Evolutionary conservation across 306 rosid genomes (phyloP).

Genomic region (Betula pendula): DNA sequence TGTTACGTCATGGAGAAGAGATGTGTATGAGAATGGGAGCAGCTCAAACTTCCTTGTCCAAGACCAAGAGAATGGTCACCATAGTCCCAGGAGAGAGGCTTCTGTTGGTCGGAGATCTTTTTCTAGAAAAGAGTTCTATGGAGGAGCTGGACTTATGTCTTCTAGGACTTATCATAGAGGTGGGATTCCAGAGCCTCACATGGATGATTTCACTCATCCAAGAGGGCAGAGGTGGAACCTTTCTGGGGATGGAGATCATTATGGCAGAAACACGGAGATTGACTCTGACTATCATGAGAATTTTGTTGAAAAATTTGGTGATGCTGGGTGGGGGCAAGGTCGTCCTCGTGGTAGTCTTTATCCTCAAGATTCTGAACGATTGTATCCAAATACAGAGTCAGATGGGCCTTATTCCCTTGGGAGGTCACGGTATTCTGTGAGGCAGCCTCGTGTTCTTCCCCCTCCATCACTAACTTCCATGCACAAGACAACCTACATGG

Average conservation of each 20-base stretch:
- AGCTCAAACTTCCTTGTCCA: slow-evolving; percentile 54
- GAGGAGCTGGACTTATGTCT: slow-evolving; percentile 57
- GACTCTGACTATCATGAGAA: slow-evolving; percentile 73
- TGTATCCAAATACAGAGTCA: slow-evolving; percentile 61
- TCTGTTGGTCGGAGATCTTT: slow-evolving; percentile 59
- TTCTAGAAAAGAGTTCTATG: slow-evolving; percentile 64
- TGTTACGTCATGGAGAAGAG: slow-evolving; percentile 77
- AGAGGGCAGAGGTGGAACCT: slow-evolving; percentile 76
- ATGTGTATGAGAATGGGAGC: slow-evolving; percentile 68
- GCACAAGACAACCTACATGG: slow-evolving; percentile 54
- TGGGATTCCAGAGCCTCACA: slow-evolving; percentile 53
- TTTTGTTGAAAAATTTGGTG: slow-evolving; percentile 65
- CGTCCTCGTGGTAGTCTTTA: slow-evolving; percentile 53
- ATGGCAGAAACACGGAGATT: slow-evolving; percentile 54
- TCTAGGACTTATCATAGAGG: slow-evolving; percentile 58
- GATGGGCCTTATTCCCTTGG: slow-evolving; percentile 71
- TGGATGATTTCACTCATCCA: slow-evolving; percentile 56
- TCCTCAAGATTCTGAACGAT: slow-evolving; percentile 60
- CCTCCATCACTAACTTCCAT: slow-evolving; percentile 71
- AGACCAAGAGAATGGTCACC: slow-evolving; percentile 58
- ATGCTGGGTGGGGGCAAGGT: slow-evolving; percentile 66
- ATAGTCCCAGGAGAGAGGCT: slow-evolving; percentile 54
- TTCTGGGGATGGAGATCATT: slow-evolving; percentile 64
- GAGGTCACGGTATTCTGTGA: slow-evolving; percentile 72
- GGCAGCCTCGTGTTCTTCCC: slow-evolving; percentile 97